These are phyloP conservation scores for Agrostemma githago DNA, from an alignment of 148 eudicot species.

Conservation along the genomic window DNA sequence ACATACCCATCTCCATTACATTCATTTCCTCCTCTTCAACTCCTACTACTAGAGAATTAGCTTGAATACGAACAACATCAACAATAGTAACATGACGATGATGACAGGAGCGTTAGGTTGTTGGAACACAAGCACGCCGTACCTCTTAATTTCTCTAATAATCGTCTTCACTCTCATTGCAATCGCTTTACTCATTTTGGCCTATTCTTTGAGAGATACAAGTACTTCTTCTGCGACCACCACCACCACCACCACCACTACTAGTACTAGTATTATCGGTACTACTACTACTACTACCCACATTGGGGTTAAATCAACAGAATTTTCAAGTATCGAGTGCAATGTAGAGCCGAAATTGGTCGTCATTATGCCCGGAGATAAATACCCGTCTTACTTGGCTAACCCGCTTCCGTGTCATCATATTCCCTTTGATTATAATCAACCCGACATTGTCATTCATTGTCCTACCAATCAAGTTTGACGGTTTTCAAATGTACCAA, in stretches of 20 bases:
- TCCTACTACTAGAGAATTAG: not conserved
- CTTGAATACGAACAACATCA: not conserved
- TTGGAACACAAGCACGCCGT: conserved; percentile 22
- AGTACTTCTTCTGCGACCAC: not conserved
- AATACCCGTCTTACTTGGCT: conserved; percentile 37
- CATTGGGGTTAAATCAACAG: not conserved
- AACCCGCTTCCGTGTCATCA: conserved; percentile 30
- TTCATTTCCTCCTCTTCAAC: not conserved
- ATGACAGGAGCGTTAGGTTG: not conserved
- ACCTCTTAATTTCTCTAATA: conserved; percentile 28
- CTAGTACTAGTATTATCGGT: not conserved
- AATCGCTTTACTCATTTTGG: conserved; percentile 25
- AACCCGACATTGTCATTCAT: not conserved
- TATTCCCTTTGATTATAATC: not conserved
- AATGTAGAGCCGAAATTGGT: conserved; percentile 19
- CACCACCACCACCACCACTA: not conserved
- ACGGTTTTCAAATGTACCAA: not conserved
- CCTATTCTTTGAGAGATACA: conserved; percentile 22
- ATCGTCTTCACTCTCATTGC: conserved; percentile 25
- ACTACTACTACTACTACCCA: not conserved
- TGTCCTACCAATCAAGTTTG: conserved; percentile 3
- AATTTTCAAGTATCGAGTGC: not conserved
- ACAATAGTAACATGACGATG: not conserved
- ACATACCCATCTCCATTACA: too few relatives aligned
- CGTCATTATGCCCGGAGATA: conserved; percentile 41